Evolutionary conservation across 106 monocot species (phyloP), one percentile per base, ranked within the genome.

Genomic region (Gastrodia elata): DNA sequence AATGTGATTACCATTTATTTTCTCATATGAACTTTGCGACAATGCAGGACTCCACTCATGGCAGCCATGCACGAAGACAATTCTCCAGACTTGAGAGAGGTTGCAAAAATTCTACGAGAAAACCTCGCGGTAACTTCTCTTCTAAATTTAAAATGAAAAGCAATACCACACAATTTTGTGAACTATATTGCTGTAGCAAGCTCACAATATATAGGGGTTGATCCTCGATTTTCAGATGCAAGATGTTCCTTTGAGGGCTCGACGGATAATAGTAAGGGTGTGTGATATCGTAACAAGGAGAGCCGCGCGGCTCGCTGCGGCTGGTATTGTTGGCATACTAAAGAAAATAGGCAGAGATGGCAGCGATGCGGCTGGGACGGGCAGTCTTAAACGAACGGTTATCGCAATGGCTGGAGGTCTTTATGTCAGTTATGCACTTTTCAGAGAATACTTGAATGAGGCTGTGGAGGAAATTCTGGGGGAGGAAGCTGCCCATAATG

Each of bases 271-370:
- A 0, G 87, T 99, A 10, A 88, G 84, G 72, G 83, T 93, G 7
- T 99, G 91, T 52, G 91, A 93, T 68, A 81, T 85, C 24, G 93
- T 99, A 10, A 87, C 87, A 4, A 70, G 82, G 74, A 83, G 98
- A 59, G 98, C 98, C 34, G 98, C 98, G 2, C 80, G 91, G 36
- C 73, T 99, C 64, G 88, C 78, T 26, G 93, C 93, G 10, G 88
- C 98, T 8, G 98, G 98, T n/a, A 91, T 99, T 34, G 98, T 91
- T 11, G 93, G 98, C 7, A 99, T 93, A 80, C 39, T 99, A 68
- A 99, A 91, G 77, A 99, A 99, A 65, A 85, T 99, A 25, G 91
- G 98, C 8, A 81, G 93, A 72, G 98, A 98, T 75, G 93, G 92
- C 7, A 93, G 88, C 26, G 83, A 83, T 37, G 86, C 79, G 0